Conservation (phyloP, 352 stramenopile species). For the Phytophthora capsici region DNA sequence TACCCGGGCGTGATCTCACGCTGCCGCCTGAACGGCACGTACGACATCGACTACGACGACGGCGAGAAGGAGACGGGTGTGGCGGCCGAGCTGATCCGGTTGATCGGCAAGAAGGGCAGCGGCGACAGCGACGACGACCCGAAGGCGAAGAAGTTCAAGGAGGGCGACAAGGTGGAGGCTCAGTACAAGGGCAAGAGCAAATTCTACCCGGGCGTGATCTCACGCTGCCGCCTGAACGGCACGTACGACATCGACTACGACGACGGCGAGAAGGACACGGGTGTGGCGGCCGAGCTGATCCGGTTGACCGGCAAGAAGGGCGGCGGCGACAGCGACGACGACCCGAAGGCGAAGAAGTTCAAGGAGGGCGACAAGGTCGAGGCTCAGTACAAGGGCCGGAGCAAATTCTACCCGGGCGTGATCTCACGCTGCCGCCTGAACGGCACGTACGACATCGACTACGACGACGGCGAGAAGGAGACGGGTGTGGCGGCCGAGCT, state of each 20-base stretch:
- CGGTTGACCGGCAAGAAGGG: neutral
- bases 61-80: constrained; percentile 25
- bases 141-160: constrained; percentile 24
- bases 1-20: constrained; percentile 21
- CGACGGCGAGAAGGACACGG: constrained; percentile 22
- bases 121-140: constrained; percentile 19
- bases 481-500: neutral
- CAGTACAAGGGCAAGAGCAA: constrained; percentile 26
- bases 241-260: constrained; percentile 28
- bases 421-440: neutral
- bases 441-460: neutral
- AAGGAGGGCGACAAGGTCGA: neutral
- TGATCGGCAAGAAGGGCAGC: constrained; percentile 8
- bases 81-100: constrained; percentile 21
- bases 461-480: neutral
- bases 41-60: constrained; percentile 25
- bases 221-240: constrained; percentile 19
- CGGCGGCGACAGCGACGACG: neutral
- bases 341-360: neutral
- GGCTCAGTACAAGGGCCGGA: neutral
- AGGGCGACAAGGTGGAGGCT: constrained; percentile 23
- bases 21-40: constrained; percentile 23
- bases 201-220: constrained; percentile 24
- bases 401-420: neutral
- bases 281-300: constrained; percentile 18